Conservation (phyloP, 2,329 filamentous ascomycete species). For the Phoma sp. region DNA sequence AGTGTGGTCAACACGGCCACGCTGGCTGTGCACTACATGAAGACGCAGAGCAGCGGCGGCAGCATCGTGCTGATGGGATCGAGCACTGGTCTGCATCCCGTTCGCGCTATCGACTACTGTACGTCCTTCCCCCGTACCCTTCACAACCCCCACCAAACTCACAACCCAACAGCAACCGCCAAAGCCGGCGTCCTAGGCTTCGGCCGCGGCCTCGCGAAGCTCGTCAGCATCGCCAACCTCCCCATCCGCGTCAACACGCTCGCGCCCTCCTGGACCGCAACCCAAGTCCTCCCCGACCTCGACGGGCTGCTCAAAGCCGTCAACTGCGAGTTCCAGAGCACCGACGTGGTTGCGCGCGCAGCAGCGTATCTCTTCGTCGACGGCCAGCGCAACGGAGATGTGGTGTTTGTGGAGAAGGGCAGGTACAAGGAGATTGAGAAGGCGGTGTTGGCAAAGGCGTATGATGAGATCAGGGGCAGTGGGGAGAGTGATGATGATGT, state of each 20-base stretch:
- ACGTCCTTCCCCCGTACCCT: conserved; percentile 15
- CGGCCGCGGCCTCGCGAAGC: conserved; percentile 54
- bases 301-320: conserved; percentile 49
- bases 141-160: not conserved
- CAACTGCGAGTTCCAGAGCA: conserved; percentile 46
- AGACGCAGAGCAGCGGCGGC: conserved; percentile 55
- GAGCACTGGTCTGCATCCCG: conserved; percentile 57
- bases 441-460: conserved; percentile 28
- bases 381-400: conserved; percentile 55
- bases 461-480: conserved; percentile 26
- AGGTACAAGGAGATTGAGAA: conserved; percentile 63
- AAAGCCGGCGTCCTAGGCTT: conserved; percentile 64
- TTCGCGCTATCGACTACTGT: conserved; percentile 60
- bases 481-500: conserved; percentile 28
- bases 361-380: conserved; percentile 60
- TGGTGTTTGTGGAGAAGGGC: conserved; percentile 59
- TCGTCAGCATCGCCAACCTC: conserved; percentile 46
- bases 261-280: conserved; percentile 62
- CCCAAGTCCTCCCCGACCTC: conserved; percentile 56
- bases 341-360: conserved; percentile 56
- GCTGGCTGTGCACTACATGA: conserved; percentile 59
- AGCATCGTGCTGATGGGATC: conserved; percentile 63
- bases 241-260: conserved; percentile 64
- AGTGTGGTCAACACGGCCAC: conserved; percentile 58
- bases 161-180: conserved; percentile 49